Conservation (phyloP, 208 protist genomes). For the Crithidia brevicula region DNA sequence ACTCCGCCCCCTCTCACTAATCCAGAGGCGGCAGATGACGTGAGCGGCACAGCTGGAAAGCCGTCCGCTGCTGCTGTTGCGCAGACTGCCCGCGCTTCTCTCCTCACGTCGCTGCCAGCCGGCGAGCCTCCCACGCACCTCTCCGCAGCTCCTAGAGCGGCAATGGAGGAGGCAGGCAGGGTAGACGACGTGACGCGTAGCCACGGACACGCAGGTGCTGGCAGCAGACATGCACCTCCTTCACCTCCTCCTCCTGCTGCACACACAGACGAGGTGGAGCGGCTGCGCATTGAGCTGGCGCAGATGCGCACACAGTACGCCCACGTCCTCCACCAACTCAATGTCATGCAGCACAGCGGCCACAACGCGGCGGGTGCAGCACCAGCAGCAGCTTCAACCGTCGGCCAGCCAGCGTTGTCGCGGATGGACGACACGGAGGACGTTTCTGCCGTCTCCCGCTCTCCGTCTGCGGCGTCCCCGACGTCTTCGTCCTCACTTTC, state of each 20-base stretch:
- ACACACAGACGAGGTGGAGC: slow-evolving; percentile 12
- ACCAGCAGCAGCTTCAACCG: neutral
- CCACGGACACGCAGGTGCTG: no score
- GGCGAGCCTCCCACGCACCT: no score
- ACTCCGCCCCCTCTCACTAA: no score
- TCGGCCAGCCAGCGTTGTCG: no score
- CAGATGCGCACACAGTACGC: slow-evolving; percentile 28
- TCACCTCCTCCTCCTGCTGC: neutral
- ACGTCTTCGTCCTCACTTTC: slow-evolving; percentile 2
- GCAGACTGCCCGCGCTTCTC: no score
- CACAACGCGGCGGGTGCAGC: neutral
- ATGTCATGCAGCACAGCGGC: slow-evolving; percentile 15
- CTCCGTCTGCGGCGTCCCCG: slow-evolving; percentile 3
- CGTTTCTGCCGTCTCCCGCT: slow-evolving; percentile 13
- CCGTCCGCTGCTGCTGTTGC: neutral
- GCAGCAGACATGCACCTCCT: no score
- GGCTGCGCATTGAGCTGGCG: slow-evolving; percentile 26
- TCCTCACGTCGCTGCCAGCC: no score
- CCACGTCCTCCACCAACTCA: slow-evolving; percentile 19
- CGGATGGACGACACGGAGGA: neutral
- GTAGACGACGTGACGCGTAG: no score
- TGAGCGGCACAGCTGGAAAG: no score
- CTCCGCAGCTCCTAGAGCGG: no score
- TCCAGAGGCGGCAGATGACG: no score
- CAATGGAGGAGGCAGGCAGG: no score